Evolutionary conservation across 257 asterid species (phyloP).

Genomic region (Nyctanthes arbortristis): DNA sequence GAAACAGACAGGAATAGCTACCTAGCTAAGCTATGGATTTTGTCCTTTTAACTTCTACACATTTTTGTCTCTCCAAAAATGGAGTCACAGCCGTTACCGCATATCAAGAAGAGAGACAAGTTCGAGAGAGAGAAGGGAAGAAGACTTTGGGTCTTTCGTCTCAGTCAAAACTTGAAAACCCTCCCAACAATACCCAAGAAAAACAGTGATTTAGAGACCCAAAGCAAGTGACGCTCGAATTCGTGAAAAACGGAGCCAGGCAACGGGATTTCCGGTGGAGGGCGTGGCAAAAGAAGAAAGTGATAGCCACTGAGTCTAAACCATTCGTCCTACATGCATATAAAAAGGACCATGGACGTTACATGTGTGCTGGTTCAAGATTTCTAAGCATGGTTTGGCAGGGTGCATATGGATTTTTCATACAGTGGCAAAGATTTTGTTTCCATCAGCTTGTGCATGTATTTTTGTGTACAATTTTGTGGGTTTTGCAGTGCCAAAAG

Average conservation of each 20-base stretch:
- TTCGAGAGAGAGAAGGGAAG: slow-evolving; percentile 20
- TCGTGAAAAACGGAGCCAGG: slow-evolving; percentile 7
- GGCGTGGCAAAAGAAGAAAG: slow-evolving; percentile 33
- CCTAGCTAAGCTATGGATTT: slow-evolving; percentile 9
- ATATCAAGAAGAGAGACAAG: slow-evolving; percentile 26
- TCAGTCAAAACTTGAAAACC: slow-evolving; percentile 55
- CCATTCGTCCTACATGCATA: slow-evolving; percentile 57
- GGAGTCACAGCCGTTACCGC: slow-evolving; percentile 37
- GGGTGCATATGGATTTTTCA: not conserved
- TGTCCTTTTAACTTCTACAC: slow-evolving; percentile 17
- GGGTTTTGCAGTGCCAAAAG: too few relatives aligned
- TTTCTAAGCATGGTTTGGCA: not conserved
- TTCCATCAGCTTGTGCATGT: too few relatives aligned
- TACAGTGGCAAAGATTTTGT: too few relatives aligned
- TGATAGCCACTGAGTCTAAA: slow-evolving; percentile 30
- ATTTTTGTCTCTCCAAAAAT: slow-evolving; percentile 16
- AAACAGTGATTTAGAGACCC: slow-evolving; percentile 49
- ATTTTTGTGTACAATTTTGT: too few relatives aligned
- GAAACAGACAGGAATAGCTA: slow-evolving; percentile 22
- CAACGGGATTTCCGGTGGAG: not conserved
- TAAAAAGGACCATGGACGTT: slow-evolving; percentile 31
- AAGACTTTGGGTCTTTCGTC: slow-evolving; percentile 64
- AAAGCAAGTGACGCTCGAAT: slow-evolving; percentile 22
- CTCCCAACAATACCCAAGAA: slow-evolving; percentile 42
- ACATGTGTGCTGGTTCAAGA: not conserved